phyloP scores from a whole-genome alignment of 2,329 filamentous ascomycete species.

The Calonectria montana region DNA sequence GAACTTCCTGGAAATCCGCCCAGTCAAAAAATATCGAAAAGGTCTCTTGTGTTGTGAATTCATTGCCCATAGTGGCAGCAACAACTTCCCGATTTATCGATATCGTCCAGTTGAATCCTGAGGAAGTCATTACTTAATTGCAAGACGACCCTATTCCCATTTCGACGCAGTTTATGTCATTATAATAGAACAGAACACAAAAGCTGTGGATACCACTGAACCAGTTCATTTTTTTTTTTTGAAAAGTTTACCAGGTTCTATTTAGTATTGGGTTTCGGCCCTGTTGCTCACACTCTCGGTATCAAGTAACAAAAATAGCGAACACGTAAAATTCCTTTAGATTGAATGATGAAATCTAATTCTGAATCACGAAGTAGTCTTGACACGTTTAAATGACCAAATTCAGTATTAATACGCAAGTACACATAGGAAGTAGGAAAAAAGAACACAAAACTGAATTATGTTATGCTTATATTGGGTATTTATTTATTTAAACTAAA shows the following conservation, averaged over 20 bases:
- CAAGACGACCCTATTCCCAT: neutral
- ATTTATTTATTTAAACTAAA: no score
- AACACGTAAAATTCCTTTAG: no score
- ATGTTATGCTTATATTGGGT: no score
- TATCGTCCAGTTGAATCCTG: neutral
- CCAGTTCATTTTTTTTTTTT: neutral
- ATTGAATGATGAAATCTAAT: no score
- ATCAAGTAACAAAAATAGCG: no score
- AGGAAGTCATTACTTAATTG: neutral
- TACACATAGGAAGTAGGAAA: no score
- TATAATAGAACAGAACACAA: neutral
- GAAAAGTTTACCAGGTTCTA: neutral
- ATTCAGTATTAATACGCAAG: no score
- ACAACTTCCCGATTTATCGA: neutral
- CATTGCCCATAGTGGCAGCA: neutral
- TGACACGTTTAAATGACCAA: no score
- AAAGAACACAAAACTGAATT: no score
- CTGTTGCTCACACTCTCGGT: no score
- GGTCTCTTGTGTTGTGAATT: neutral
- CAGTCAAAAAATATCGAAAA: slow-evolving; percentile 24
- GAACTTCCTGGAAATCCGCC: slow-evolving; percentile 37
- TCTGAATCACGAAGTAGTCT: no score
- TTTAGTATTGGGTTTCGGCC: no score
- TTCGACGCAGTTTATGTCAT: neutral
- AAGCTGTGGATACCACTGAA: neutral